Base-by-base conservation (phyloP, 768 basidiomycete species). In the Suillus hirtellus region DNA sequence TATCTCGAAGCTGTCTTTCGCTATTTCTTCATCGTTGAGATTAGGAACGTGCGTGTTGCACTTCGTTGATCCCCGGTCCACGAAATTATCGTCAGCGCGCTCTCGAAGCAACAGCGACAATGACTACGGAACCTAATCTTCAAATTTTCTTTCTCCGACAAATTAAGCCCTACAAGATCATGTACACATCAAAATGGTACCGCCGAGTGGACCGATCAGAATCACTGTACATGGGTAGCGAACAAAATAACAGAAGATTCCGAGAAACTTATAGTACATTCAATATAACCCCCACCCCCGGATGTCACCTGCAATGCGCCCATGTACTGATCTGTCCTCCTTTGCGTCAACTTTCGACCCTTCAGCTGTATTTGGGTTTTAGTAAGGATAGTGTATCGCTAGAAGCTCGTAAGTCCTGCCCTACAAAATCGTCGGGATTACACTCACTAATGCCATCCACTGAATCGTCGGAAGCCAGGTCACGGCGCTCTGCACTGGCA, bases 11-110 rank as follows among this genome's bases (percentile, higher is more conserved):
- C 31, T 31, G 31, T 31, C 31, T 31, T 31, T 6, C 6, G 31
- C 31, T 31, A 68, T 58, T 34, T 70, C 60, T 34, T 70, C 60
- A 67, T 79, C 52, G 61, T 79, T 56, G 78, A 80, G 74, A 79
- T 78, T 59, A 77, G 76, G 72, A 73, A 75, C 58, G 73, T 76
- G 42, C 50, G 68, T 65, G 19, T 27, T 4, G 31, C 31, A 27
- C 12, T 60, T 21, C 37, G 44, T 53, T 53, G 5, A 46, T 46
- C 44, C 44, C 8, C 14, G 21, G 35, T 43, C 56, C 11, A 37
- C 37, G 27, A 17, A 10, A 9, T 17, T 21, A 2, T 24, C 35
- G 12, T 6, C 38, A 67, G 69, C 63, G 34, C 21, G 64, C 65
- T 37, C 58, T 31, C 31, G 31, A 31, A 31, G 31, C 31, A 31